These are phyloP conservation scores for Fragaria nilgerrensis DNA, from an alignment of 306 rosid genomes.

Conservation along the genomic window DNA sequence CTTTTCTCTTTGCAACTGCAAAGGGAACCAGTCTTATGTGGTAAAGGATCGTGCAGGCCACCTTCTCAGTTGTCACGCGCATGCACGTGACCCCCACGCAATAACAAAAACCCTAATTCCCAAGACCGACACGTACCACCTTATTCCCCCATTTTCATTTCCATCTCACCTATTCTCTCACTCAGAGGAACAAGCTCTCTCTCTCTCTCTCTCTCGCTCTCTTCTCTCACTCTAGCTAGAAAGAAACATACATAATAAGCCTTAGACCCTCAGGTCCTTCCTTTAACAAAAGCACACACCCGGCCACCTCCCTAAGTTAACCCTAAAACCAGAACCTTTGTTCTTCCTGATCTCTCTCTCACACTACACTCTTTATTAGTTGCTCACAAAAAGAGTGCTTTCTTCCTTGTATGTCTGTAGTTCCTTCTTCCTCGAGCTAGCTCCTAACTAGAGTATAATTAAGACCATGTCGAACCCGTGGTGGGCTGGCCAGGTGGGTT, in stretches of 20 bases:
- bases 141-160: not conserved
- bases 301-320: not conserved
- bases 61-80: constrained; percentile 2
- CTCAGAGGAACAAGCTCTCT: not conserved
- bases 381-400: not conserved
- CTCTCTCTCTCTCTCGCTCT: not conserved
- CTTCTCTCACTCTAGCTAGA: not conserved
- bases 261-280: not conserved
- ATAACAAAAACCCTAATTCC: constrained; percentile 17
- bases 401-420: not conserved
- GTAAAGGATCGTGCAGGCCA: constrained; percentile 9
- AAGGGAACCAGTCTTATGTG: not conserved
- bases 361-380: not conserved
- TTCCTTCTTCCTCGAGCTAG: not conserved
- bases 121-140: constrained; percentile 10
- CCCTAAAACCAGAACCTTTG: constrained; percentile 9
- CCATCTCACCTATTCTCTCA: not conserved
- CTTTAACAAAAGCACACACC: not conserved
- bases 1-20: not conserved
- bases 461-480: constrained; percentile 68
- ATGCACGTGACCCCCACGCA: constrained; percentile 8
- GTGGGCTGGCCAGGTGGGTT: constrained; percentile 72
- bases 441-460: not conserved
- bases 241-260: not conserved
- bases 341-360: not conserved